Percentiles rank a stretch among this genome's conserved stretches.
phyloP scores from a whole-genome alignment of 2,329 filamentous ascomycete genomes.

The Ophiostoma ulmi region DNA sequence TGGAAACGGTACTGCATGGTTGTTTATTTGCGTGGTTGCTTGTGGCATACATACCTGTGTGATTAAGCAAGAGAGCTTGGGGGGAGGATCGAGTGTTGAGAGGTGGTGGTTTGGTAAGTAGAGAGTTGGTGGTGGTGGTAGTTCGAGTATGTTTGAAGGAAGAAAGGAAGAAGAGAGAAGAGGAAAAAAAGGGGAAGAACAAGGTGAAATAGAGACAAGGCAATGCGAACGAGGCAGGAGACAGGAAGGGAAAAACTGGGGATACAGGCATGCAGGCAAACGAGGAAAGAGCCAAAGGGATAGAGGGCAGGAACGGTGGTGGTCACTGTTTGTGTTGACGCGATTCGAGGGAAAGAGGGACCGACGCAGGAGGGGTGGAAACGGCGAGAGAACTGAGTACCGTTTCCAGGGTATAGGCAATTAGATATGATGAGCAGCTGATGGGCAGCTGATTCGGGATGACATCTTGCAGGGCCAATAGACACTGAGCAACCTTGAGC shows the following conservation, averaged over 20 bases:
- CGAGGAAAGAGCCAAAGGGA: neutral
- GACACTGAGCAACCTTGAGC: neutral
- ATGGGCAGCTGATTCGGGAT: neutral
- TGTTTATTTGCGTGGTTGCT: neutral
- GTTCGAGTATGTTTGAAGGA: slow-evolving; percentile 13
- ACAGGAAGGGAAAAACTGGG: neutral
- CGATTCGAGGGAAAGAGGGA: slow-evolving; percentile 20
- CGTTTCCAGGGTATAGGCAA: neutral
- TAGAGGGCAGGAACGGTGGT: slow-evolving; percentile 16
- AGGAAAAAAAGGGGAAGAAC: slow-evolving; percentile 10
- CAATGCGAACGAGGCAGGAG: slow-evolving; percentile 21
- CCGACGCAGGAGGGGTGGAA: slow-evolving; percentile 4
- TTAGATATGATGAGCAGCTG: too few relatives aligned
- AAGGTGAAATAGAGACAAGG: slow-evolving; percentile 16
- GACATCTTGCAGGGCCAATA: neutral
- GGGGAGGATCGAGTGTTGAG: neutral
- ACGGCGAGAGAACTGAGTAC: neutral
- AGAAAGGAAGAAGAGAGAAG: slow-evolving; percentile 4
- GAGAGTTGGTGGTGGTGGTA: slow-evolving; percentile 15
- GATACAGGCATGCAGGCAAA: too few relatives aligned
- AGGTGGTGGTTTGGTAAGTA: slow-evolving; percentile 1
- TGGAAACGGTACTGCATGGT: neutral
- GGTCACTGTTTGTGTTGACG: slow-evolving; percentile 23
- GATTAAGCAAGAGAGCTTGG: neutral
- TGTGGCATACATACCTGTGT: slow-evolving; percentile 6